phyloP scores from a whole-genome alignment of 345 rosid species.

The Aquilaria sinensis region DNA sequence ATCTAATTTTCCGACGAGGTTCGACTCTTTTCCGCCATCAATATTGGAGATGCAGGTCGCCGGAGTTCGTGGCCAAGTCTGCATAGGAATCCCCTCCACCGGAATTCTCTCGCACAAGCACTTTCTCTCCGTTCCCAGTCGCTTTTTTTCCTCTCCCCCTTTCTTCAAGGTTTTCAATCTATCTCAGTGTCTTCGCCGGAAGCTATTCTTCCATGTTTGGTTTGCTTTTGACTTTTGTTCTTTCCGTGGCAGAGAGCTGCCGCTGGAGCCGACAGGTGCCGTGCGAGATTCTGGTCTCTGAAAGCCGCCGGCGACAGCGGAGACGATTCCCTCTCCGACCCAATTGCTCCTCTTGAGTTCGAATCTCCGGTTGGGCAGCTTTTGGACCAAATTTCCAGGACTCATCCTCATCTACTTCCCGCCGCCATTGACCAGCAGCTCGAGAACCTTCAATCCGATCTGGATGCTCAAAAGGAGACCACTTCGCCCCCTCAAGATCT shows the following conservation, averaged over 20 bases:
- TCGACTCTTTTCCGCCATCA: too few species aligned
- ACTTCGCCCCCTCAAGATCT: conserved; percentile 38
- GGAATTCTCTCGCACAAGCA: conserved; percentile 27
- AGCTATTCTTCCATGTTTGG: not conserved
- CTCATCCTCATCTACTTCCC: conserved; percentile 85
- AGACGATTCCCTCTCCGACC: conserved; percentile 33
- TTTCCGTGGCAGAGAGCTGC: conserved; percentile 45
- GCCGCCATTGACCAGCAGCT: conserved; percentile 87
- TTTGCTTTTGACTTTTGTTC: conserved; percentile 13
- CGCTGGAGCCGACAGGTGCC: conserved; percentile 25
- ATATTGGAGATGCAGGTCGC: conserved; percentile 26
- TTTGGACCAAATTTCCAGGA: conserved; percentile 63
- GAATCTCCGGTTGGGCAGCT: conserved; percentile 88
- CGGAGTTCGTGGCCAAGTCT: conserved; percentile 29
- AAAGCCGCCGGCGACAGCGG: conserved; percentile 54
- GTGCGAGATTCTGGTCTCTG: conserved; percentile 39
- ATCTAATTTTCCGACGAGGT: too few species aligned
- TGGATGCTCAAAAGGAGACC: conserved; percentile 38
- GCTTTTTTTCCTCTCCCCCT: conserved; percentile 30
- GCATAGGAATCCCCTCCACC: conserved; percentile 29
- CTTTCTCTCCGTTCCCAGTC: conserved; percentile 19
- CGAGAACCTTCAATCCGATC: conserved; percentile 59
- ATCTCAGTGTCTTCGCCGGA: not conserved
- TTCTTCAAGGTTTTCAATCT: conserved; percentile 33
- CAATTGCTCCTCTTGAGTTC: conserved; percentile 70